These are phyloP conservation scores for Agaricus subrufescens DNA, from an alignment of 768 basidiomycete species.

Conservation along the genomic window DNA sequence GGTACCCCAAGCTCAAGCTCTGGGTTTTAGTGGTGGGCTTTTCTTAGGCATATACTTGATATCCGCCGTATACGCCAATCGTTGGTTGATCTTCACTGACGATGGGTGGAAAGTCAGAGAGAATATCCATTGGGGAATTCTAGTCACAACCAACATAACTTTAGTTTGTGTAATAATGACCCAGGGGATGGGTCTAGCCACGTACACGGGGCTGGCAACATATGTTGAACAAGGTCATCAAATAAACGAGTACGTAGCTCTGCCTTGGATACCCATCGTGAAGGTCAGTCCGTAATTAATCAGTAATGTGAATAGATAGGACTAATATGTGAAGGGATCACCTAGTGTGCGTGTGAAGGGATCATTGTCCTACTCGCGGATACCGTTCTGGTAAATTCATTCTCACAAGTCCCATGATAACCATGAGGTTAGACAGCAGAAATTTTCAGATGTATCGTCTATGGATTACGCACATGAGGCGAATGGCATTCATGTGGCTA, in stretches of 20 bases:
- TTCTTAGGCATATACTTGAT: neutral
- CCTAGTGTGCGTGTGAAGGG: neutral
- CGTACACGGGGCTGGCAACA: neutral
- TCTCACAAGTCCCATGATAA: neutral
- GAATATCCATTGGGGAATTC: neutral
- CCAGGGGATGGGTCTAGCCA: neutral
- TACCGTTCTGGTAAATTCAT: neutral
- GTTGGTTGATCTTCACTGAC: constrained; percentile 6
- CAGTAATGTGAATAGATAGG: neutral
- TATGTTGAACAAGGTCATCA: neutral
- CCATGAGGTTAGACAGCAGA: neutral
- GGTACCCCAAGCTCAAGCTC: neutral
- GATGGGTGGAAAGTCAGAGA: constrained; percentile 5
- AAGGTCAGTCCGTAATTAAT: neutral
- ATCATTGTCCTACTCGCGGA: neutral
- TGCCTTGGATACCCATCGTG: neutral
- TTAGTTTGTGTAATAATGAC: neutral
- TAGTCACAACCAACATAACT: neutral
- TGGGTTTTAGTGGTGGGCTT: neutral
- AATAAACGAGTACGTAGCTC: neutral
- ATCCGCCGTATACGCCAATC: neutral
- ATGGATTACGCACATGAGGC: constrained; percentile 1
- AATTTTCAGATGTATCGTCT: constrained; percentile 7
- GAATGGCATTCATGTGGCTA: neutral
- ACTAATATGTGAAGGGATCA: neutral